phyloP scores from a whole-genome alignment of 176 grass and related monocot genomes.

The Oryza coarctata region DNA sequence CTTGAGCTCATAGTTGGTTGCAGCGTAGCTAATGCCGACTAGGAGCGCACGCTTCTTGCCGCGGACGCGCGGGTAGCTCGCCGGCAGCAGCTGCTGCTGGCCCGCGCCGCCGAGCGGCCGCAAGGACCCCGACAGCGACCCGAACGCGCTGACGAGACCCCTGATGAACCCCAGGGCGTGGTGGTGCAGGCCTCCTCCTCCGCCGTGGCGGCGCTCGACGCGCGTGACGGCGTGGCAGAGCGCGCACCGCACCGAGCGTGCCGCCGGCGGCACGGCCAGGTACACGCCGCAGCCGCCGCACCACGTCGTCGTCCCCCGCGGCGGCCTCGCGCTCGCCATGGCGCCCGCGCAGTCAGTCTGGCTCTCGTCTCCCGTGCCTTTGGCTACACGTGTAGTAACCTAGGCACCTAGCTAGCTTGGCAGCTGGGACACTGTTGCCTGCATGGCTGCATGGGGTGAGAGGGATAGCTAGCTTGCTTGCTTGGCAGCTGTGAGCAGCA shows the following conservation, averaged over 20 bases:
- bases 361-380: no score
- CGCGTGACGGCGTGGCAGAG: constrained; percentile 46
- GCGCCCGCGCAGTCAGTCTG: neutral
- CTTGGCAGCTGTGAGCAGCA: no score
- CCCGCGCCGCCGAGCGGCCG: neutral
- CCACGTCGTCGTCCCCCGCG: no score
- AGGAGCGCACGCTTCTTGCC: constrained; percentile 78
- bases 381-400: no score
- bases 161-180: constrained; percentile 55
- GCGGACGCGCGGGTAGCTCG: constrained; percentile 39
- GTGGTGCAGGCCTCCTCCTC: constrained; percentile 33
- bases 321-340: constrained; percentile 40
- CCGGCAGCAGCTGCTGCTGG: no score
- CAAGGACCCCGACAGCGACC: neutral
- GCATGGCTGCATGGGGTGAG: no score
- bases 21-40: constrained; percentile 72
- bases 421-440: no score
- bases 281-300: neutral
- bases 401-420: no score
- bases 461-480: no score
- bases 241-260: constrained; percentile 56
- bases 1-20: constrained; percentile 63
- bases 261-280: constrained; percentile 28
- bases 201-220: constrained; percentile 44
- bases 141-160: constrained; percentile 36